These are phyloP conservation scores for Emydomyces testavorans DNA, from an alignment of 2,329 filamentous ascomycete genomes.

Conservation along the genomic window DNA sequence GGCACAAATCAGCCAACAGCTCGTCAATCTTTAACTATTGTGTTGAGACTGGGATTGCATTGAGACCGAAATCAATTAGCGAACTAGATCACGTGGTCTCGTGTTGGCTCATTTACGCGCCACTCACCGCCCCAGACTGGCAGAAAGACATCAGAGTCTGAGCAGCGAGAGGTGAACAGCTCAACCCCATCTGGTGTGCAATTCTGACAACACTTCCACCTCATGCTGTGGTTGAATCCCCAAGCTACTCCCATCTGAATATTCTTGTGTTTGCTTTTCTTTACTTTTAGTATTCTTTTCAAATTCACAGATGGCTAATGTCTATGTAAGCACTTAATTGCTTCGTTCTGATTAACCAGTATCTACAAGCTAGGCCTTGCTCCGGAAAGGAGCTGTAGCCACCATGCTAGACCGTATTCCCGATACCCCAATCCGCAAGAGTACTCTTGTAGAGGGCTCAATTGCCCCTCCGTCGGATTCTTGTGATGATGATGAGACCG, in stretches of 20 bases:
- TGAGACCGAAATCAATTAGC: too few relatives aligned
- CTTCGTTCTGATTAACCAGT: background rate
- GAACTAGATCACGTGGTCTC: background rate
- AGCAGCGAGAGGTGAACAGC: background rate
- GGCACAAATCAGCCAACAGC: too few relatives aligned
- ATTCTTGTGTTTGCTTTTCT: too few relatives aligned
- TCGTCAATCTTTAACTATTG: too few relatives aligned
- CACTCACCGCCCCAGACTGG: background rate
- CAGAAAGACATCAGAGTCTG: too few relatives aligned
- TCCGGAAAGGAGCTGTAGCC: background rate
- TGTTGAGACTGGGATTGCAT: too few relatives aligned
- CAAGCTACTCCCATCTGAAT: too few relatives aligned
- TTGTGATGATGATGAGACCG: constrained; percentile 36
- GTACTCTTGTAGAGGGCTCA: constrained; percentile 24
- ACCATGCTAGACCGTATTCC: constrained; percentile 17
- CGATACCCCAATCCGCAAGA: constrained; percentile 32
- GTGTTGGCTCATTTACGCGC: background rate
- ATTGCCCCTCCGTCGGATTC: constrained; percentile 23
- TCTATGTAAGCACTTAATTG: too few relatives aligned
- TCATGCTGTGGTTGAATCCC: too few relatives aligned
- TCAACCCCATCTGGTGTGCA: background rate
- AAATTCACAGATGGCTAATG: too few relatives aligned
- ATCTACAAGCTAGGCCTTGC: background rate
- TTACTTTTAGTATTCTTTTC: too few relatives aligned
- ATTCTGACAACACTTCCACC: too few relatives aligned